Conservation (phyloP, 331 rosid species). For the Erythrophleum ivorense region DNA sequence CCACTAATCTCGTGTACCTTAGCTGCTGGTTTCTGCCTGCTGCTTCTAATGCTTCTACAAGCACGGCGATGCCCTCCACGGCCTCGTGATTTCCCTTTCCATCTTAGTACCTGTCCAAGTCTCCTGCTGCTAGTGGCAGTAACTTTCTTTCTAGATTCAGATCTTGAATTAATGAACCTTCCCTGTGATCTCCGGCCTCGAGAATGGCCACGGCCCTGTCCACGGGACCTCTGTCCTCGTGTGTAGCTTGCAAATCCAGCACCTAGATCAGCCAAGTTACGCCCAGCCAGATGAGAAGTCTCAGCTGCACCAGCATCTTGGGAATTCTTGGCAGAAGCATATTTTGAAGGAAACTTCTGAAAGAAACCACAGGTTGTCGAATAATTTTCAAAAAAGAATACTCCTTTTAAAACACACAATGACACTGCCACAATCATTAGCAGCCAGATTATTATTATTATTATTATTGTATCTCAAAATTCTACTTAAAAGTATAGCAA, state of each 20-base stretch:
- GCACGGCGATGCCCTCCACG: slow-evolving; percentile 49
- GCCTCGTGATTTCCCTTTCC: slow-evolving; percentile 55
- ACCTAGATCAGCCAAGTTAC: slow-evolving; percentile 40
- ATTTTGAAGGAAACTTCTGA: slow-evolving; percentile 60
- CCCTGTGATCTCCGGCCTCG: slow-evolving; percentile 48
- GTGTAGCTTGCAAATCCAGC: slow-evolving; percentile 49
- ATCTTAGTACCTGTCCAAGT: slow-evolving; percentile 49
- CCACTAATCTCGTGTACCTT: slow-evolving; percentile 39
- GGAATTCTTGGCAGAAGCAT: slow-evolving; percentile 40
- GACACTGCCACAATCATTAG: not conserved
- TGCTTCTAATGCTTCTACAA: slow-evolving; percentile 57
- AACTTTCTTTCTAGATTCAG: slow-evolving; percentile 46
- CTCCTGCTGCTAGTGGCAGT: slow-evolving; percentile 41
- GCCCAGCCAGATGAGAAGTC: slow-evolving; percentile 41
- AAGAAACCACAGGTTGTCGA: slow-evolving; percentile 13
- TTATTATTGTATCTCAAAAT: not conserved
- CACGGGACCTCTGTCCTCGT: slow-evolving; percentile 47
- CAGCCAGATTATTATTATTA: not conserved
- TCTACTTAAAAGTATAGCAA: slow-evolving; percentile 1
- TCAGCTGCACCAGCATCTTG: slow-evolving; percentile 36
- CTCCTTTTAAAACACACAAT: not conserved
- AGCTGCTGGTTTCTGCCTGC: slow-evolving; percentile 49
- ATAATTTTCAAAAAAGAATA: not conserved
- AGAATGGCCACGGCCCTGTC: slow-evolving; percentile 40
- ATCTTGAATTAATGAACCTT: slow-evolving; percentile 43